Conservation (phyloP, 768 basidiomycete genomes). For the Gloeopeniophorella convolvens region DNA sequence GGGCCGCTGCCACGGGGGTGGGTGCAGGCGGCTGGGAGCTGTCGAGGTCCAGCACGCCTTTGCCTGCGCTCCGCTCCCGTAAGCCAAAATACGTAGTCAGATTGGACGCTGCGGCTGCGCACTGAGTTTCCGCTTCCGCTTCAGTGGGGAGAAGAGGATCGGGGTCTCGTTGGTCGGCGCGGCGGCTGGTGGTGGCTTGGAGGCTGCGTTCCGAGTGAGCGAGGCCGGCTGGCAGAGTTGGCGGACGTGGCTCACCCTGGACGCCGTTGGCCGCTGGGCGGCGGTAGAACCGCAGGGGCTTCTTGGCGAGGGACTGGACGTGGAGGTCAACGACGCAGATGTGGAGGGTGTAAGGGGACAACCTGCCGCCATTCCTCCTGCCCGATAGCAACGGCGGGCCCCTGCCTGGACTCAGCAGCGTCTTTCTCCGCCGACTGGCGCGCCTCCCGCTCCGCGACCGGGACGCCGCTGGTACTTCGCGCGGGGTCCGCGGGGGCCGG, state of each 20-base stretch:
- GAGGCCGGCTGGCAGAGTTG: neutral
- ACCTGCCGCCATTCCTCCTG: constrained; percentile 13
- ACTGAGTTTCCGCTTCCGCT: constrained; percentile 1
- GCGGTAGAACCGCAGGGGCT: constrained; percentile 5
- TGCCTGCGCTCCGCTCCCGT: constrained; percentile 1
- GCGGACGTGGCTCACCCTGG: neutral
- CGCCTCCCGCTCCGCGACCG: neutral
- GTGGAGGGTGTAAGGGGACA: neutral
- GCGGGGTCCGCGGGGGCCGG: too few relatives aligned
- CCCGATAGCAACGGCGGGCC: too few relatives aligned
- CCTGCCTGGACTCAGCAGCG: too few relatives aligned
- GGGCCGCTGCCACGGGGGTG: too few relatives aligned
- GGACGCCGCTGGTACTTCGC: constrained; percentile 1
- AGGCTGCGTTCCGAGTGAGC: neutral
- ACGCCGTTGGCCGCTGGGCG: constrained; percentile 1
- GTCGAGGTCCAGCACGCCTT: constrained; percentile 7
- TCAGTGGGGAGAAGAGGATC: neutral
- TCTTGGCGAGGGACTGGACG: constrained; percentile 6
- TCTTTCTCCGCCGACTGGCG: neutral
- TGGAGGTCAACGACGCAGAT: neutral
- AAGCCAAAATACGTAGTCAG: neutral
- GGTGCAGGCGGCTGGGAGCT: too few relatives aligned
- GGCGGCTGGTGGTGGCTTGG: neutral
- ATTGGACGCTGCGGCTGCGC: neutral
- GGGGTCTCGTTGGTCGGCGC: neutral